phyloP scores from a whole-genome alignment of 2,329 filamentous ascomycete species.

The Aspergillus pseudoglaucus region DNA sequence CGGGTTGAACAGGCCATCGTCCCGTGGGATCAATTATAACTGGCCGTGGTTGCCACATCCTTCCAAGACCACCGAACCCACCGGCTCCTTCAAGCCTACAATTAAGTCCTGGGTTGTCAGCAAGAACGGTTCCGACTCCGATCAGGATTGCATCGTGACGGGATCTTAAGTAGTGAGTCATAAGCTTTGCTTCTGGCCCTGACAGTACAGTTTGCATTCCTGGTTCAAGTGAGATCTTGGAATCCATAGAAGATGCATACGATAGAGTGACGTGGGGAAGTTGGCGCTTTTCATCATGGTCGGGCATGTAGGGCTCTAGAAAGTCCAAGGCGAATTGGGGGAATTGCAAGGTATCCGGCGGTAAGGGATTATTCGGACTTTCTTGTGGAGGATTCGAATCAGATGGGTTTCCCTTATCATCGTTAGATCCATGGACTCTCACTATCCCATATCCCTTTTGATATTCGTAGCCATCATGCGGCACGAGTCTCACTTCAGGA shows the following conservation, averaged over 20 bases:
- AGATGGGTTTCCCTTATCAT: slow-evolving; percentile 5
- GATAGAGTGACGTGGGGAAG: slow-evolving; percentile 68
- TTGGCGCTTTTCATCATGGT: slow-evolving; percentile 21
- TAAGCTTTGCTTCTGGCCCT: slow-evolving; percentile 73
- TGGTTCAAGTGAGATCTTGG: slow-evolving; percentile 66
- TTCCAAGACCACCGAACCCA: slow-evolving; percentile 48
- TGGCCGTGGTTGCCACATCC: slow-evolving; percentile 65
- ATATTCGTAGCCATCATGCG: slow-evolving; percentile 41
- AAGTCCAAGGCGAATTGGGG: slow-evolving; percentile 40
- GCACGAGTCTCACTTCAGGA: slow-evolving; percentile 35
- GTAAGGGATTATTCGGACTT: slow-evolving; percentile 15
- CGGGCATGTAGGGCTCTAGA: slow-evolving; percentile 48
- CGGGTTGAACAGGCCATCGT: slow-evolving; percentile 60
- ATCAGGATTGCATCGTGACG: slow-evolving; percentile 78
- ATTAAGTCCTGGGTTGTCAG: slow-evolving; percentile 81
- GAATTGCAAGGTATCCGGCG: slow-evolving; percentile 40
- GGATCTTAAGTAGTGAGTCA: slow-evolving; percentile 86
- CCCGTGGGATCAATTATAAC: slow-evolving; percentile 72
- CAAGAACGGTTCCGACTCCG: slow-evolving; percentile 74
- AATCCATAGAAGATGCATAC: slow-evolving; percentile 86
- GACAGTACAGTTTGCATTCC: slow-evolving; percentile 79
- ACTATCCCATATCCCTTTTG: slow-evolving; percentile 40
- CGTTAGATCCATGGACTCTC: slow-evolving; percentile 18
- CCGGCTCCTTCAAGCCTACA: slow-evolving; percentile 62
- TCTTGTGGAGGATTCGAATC: slow-evolving; percentile 7